Base-by-base conservation (phyloP, 495 filamentous ascomycete species). In the Annulohypoxylon bovei region DNA sequence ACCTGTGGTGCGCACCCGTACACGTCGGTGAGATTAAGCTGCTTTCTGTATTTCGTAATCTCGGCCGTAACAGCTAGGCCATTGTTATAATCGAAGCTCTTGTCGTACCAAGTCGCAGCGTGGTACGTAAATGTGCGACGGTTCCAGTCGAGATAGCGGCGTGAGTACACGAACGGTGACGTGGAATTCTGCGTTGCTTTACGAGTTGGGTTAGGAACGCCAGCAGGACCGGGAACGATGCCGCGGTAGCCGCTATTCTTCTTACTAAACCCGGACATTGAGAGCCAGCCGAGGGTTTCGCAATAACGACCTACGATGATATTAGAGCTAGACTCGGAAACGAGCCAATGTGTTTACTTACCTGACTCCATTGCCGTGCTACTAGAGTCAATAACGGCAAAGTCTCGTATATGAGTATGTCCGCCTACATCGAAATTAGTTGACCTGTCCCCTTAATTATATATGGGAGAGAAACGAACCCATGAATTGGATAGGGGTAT, bases 71-170 rank as follows among this genome's bases (percentile, higher is more conserved):
- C 86, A 32, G 88, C 86, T 1, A 79, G 81, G 32, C 93, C 93
- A 32, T 85, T 83, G n/a, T 86, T 80, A 6, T 91, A 92, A 42
- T 88, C 87, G 71, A 95, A 95, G 20, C 61, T 88, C 1, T 82
- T 73, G 20, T 78, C 75, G 68, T 90, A 82, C 28, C 88, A 88
- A 23, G 74, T 74, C 9, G 78, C 80, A 12, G 90, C 88, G 72
- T 97, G 93, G 61, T 92, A 89, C 61, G 89, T 81, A 61, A 92
- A 91, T 3, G 92, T 94, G 62, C 81, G 88, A 22, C 94, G 85
- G 69, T 97, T 97, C 80, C 92, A 93, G 78, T 97, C 93, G 59
- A 97, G 89, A 78, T 97, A 97, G 59, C 88, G 85, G 27, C 93
- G 88, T 33, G 85, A 84, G 73, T 90, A 94, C 27, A 78, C 80